Evolutionary conservation across 2,329 filamentous ascomycete species (phyloP), one percentile per base, ranked within the genome.

Genomic region (Alternaria sp.): DNA sequence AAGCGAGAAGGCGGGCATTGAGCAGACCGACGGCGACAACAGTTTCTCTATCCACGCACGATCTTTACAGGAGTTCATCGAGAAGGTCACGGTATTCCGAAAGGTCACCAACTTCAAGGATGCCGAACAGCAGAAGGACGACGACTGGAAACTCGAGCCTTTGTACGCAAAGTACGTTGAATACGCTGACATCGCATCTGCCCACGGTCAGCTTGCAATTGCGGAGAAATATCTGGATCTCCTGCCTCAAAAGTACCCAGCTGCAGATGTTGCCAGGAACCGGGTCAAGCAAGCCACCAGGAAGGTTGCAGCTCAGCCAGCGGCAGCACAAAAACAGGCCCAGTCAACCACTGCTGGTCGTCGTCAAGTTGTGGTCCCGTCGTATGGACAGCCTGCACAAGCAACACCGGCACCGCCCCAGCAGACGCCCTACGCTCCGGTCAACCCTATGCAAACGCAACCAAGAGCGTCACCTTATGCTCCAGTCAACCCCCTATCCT

Each of bases 51-150:
- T 98, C 54, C 96, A 98, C 74, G 94, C 95, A 59, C 89, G 90
- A 65, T 91, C 92, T 50, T 84, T 99, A 46, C 96, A 98, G 80
- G 90, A 92, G 69, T 95, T 99, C 76, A 97, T 99, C 66, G 96
- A 99, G 83, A 99, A 99, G 85, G 96, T 99, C 50, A 97, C 94
- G 0, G 88, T 99, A 58, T 99, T 99, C 89, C 91, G 96, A 58
- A 88, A 96, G 71, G 94, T 97, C 46, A 94, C 94, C 66, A 94
- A 95, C 75, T 99, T 97, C 84, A 84, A 92, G 72, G 96, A 99
- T 77, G 81, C 83, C 9, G 94, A 97, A 75, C 88, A 88, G 67
- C 82, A 83, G 50, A 87, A 92, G 71, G 85, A 87, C 10, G 89
- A 90, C 1, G 92, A 90, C 71, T 99, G 95, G 95, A 97, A 97